Percentiles rank a stretch among this genome's conserved stretches.
Conservation (phyloP, 2,329 filamentous ascomycete genomes). For the Monosporascus sp. region DNA sequence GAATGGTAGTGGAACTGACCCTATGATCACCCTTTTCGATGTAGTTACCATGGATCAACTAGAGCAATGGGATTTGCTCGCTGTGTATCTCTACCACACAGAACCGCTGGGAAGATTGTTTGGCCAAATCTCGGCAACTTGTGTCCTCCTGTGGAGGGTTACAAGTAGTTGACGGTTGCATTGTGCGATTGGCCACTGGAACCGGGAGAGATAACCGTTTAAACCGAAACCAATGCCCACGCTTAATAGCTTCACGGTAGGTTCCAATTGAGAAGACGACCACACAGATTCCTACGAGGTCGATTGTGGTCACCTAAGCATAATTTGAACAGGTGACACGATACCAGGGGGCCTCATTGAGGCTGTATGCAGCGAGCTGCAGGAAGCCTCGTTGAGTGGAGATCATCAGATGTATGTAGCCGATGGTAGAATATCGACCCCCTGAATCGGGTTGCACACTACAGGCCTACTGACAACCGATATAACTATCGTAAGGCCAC, state of each 20-base stretch:
- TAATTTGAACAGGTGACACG: background rate
- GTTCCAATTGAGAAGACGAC: background rate
- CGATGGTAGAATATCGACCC: background rate
- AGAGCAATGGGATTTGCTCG: background rate
- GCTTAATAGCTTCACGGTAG: background rate
- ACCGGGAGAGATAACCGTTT: background rate
- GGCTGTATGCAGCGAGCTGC: conserved; percentile 1
- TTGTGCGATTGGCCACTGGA: background rate
- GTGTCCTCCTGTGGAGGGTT: background rate
- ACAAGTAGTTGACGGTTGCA: background rate
- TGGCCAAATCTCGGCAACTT: background rate
- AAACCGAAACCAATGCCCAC: background rate
- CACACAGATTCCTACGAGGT: background rate
- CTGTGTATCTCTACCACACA: background rate
- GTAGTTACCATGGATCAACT: background rate
- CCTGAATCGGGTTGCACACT: background rate
- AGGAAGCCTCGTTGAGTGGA: background rate
- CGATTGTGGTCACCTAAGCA: background rate
- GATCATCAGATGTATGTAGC: background rate
- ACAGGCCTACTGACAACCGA: background rate
- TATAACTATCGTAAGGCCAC: background rate
- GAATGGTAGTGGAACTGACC: background rate
- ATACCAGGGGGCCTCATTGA: background rate
- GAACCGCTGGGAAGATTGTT: background rate
- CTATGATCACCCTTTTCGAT: background rate